Conservation (phyloP, 305 asterid species). For the Andrographis paniculata region DNA sequence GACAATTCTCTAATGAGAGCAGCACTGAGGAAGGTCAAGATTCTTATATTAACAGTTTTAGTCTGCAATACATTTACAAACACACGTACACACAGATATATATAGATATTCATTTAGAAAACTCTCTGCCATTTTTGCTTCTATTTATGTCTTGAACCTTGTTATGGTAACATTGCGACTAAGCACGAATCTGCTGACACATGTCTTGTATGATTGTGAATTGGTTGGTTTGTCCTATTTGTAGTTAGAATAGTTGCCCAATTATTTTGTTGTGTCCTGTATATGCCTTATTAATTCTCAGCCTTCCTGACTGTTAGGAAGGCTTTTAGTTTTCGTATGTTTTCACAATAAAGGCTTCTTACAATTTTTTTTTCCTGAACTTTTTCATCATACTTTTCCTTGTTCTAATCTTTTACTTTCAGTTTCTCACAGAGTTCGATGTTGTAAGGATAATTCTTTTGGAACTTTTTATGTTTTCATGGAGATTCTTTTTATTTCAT, state of each 20-base stretch:
- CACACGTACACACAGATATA: no score
- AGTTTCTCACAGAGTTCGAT: background rate
- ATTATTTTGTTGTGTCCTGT: background rate
- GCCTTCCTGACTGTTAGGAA: background rate
- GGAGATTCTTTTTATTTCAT: background rate
- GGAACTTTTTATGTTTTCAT: background rate
- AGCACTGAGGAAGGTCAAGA: conserved; percentile 61
- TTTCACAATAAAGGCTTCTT: background rate
- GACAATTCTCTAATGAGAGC: conserved; percentile 45
- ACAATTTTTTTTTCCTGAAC: background rate
- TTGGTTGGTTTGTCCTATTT: background rate
- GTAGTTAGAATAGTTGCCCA: background rate
- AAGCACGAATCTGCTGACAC: background rate
- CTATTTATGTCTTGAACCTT: background rate
- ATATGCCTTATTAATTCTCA: background rate
- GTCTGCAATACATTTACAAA: background rate
- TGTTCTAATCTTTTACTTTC: background rate
- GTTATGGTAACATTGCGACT: background rate
- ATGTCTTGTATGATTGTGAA: background rate
- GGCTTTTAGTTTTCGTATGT: background rate
- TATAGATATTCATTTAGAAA: no score
- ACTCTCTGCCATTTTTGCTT: background rate
- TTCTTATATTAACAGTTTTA: background rate
- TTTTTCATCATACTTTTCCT: background rate
- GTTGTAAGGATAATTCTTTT: background rate